A percentile compares a stretch with the other conserved stretches of the same genome.
These are phyloP conservation scores for Trichophyton rubrum DNA, from an alignment of 2,329 filamentous ascomycete genomes.

Conservation along the genomic window DNA sequence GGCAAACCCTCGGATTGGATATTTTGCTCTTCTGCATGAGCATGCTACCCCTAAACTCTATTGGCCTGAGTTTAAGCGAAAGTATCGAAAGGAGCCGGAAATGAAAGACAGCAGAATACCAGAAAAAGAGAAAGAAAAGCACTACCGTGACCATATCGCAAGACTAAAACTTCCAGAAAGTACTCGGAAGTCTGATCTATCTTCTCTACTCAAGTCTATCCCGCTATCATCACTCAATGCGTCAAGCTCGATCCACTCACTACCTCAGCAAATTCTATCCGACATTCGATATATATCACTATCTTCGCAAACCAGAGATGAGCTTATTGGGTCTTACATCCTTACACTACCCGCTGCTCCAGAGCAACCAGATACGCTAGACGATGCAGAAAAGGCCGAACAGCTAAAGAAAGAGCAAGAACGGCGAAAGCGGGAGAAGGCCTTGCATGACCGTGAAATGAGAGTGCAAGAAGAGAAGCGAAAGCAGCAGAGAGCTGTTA, in stretches of 20 bases:
- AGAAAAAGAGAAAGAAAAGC: constrained; percentile 39
- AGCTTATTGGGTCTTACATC: constrained; percentile 33
- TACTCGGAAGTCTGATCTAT: constrained; percentile 35
- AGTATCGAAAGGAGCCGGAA: constrained; percentile 66
- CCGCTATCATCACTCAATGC: constrained; percentile 30
- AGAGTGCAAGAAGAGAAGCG: constrained; percentile 33
- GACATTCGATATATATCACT: constrained; percentile 36
- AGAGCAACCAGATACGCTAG: constrained; percentile 23
- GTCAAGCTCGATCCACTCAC: constrained; percentile 27
- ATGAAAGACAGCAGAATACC: constrained; percentile 45
- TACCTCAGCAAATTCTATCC: constrained; percentile 31
- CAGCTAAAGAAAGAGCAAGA: constrained; percentile 27
- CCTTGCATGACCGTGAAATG: constrained; percentile 32
- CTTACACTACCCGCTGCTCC: constrained; percentile 31
- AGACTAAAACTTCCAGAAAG: constrained; percentile 36
- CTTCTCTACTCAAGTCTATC: constrained; percentile 32
- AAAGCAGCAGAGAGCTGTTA: constrained; percentile 28
- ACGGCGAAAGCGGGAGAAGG: constrained; percentile 33
- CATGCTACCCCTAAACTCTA: constrained; percentile 84
- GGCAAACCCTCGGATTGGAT: constrained; percentile 70
- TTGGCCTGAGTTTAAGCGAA: constrained; percentile 93
- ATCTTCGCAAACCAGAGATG: constrained; percentile 26
- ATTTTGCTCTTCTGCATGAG: constrained; percentile 66
- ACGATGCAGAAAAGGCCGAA: constrained; percentile 29
- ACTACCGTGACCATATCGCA: constrained; percentile 36